Percentiles rank a stretch among this genome's conserved stretches.
These are phyloP conservation scores for Phytophthora cactorum DNA, from an alignment of 352 stramenopile genomes.

Conservation along the genomic window DNA sequence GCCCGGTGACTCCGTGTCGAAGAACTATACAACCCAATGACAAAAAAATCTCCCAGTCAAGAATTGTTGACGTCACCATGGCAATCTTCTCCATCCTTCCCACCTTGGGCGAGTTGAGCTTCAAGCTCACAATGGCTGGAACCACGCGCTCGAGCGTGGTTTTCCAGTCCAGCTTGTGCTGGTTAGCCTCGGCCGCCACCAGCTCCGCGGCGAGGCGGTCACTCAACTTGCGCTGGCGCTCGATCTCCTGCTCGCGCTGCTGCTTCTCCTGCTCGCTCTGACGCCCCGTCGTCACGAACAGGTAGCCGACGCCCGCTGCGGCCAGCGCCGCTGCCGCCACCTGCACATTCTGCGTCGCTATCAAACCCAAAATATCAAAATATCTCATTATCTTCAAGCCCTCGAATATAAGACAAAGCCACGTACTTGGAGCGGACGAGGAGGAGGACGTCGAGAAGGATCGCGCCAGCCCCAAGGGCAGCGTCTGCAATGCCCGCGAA, in stretches of 20 bases:
- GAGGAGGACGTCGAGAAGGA: constrained; percentile 30
- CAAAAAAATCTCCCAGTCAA: constrained; percentile 14
- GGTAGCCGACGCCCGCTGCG: constrained; percentile 52
- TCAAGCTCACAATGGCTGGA: constrained; percentile 88
- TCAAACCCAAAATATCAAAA: constrained; percentile 9
- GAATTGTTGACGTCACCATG: constrained; percentile 9
- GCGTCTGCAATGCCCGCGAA: constrained; percentile 14
- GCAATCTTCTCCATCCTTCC: not conserved
- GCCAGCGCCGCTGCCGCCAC: constrained; percentile 37
- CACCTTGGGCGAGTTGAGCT: constrained; percentile 89
- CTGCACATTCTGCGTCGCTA: constrained; percentile 34
- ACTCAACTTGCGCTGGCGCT: constrained; percentile 67
- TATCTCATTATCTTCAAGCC: constrained; percentile 6
- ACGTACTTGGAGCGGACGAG: constrained; percentile 31
- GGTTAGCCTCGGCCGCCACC: constrained; percentile 67
- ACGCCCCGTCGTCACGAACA: constrained; percentile 50
- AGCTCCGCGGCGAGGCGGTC: constrained; percentile 69
- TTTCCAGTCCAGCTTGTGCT: constrained; percentile 83
- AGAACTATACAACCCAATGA: constrained; percentile 68
- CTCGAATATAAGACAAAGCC: constrained; percentile 1
- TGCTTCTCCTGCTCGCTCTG: constrained; percentile 60
- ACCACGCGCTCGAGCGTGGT: constrained; percentile 85
- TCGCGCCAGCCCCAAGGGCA: constrained; percentile 5
- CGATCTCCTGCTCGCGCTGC: constrained; percentile 69
- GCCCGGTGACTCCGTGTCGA: constrained; percentile 89